Base-by-base conservation (phyloP, 2,329 filamentous ascomycete genomes). In the Sclerotinia spermophila region DNA sequence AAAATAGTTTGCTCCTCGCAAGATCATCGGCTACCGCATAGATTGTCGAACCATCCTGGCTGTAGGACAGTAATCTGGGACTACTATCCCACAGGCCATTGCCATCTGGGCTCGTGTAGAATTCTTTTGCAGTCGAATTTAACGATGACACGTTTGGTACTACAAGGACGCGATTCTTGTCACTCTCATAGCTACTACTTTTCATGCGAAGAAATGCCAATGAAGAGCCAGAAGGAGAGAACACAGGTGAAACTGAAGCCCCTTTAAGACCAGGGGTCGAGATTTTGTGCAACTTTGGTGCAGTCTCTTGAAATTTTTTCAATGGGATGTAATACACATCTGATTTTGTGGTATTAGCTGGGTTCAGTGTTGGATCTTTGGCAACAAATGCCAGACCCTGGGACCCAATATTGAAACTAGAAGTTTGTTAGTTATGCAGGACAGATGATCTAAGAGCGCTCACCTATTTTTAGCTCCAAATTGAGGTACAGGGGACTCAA, bases 171-270 rank as follows among this genome's bases (percentile, higher is more conserved):
- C 88, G 86, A 58, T 89, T 86, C 79, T 91, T 90, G 81, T 97
- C 93, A 21, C 90, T 87, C 80, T 97, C 93, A 78, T 97, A 96
- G 69, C 90, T 87, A 64, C 87, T 84, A 64, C 86, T 85, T 72
- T 86, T 86, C 92, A 95, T 96, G 72, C 91, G 89, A 56, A 92
- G 83, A 79, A 96, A 97, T 1, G 88, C 92, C 30, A 94, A 82
- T 72, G 86, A 85, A 44, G 83, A 85, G 11, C 93, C 91, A 75
- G 89, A 85, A 2, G 87, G 87, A 4, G 92, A 94, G 81, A 96
- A 96, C 0, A 86, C 84, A 11, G 0, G 92, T 1, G 30, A 44
- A 2, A 58, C 60, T 2, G 75, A 77, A 44, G 73, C 73, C 24
- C 76, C 76, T 62, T 75, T 69, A 19, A 76, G 69, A 10, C 61